Evolutionary conservation across 352 stramenopile genomes (phyloP), one percentile per base, ranked within the genome.

Genomic region (Globisporangium parvum): DNA sequence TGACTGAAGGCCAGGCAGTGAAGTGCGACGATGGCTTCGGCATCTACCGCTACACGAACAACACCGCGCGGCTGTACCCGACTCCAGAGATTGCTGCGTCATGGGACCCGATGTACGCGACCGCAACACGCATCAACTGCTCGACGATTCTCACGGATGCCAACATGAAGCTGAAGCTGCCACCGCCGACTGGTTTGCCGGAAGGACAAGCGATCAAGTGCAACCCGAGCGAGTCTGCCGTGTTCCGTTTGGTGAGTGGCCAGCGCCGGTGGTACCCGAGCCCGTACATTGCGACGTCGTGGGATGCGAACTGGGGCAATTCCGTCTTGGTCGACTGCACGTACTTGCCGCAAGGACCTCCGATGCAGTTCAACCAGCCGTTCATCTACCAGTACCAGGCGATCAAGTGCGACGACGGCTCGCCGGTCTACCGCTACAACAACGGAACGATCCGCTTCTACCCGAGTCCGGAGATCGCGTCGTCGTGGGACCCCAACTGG

Each of bases 401-500:
- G 2, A 57, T 69, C 47, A 65, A 69, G 50, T 69, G 62, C 26
- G 40, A 53, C 11, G 28, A 44, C 28, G 31, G 31, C 9, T 17
- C 45, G 1, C 53, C 44, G 6, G 54, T 64, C 6, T 70, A 59
- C 41, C 54, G 63, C 39, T 62, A 57, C 39, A 57, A 35, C 9
- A 55, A 51, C 21, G 58, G 51, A 14, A 20, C 57, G 51, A 41
- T 35, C 18, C 57, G 58, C 18, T 63, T 47, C 54, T 73, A 73
- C 52, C 61, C 61, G 2, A 59, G 46, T 6, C 46, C 50, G 8
- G 20, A 14, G 4, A 57, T 63, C n/a, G 65, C 66, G 3, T 23
- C 20, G 14, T 73, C 66, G 39, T 73, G 62, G 66, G 66, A 73
- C 31, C 23, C 46, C 12, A 57, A 58, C 15, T 72, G 51, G 53